These are phyloP conservation scores for Ogataea wickerhamii DNA, from an alignment of 805 yeast genomes.

Conservation along the genomic window DNA sequence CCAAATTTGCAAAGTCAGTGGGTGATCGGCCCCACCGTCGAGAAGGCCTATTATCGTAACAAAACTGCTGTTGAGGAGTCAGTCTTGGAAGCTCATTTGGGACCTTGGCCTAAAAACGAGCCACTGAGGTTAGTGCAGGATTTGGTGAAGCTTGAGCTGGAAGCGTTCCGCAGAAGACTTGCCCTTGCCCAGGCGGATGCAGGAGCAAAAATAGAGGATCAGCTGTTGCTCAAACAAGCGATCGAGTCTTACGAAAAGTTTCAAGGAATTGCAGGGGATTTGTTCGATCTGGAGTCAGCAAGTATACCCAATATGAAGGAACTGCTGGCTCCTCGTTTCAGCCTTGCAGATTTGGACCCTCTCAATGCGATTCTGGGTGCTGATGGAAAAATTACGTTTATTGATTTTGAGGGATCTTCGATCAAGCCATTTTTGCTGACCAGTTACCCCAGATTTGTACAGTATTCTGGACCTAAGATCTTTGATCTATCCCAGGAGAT, in stretches of 20 bases:
- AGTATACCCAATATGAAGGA: constrained; percentile 60
- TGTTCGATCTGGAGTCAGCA: constrained; percentile 52
- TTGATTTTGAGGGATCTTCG: constrained; percentile 80
- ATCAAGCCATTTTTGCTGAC: constrained; percentile 81
- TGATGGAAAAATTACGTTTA: constrained; percentile 46
- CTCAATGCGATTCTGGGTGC: constrained; percentile 62
- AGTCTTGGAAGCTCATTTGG: constrained; percentile 49
- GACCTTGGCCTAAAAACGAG: constrained; percentile 68
- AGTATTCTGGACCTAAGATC: constrained; percentile 85
- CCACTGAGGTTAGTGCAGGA: constrained; percentile 63
- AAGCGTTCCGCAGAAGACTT: constrained; percentile 51
- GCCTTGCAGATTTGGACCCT: constrained; percentile 85
- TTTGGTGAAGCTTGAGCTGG: constrained; percentile 65
- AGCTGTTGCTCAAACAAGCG: constrained; percentile 43
- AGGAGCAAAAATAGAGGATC: constrained; percentile 41
- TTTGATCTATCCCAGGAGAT: constrained; percentile 72
- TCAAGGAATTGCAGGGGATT: constrained; percentile 48
- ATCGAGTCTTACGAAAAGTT: constrained; percentile 62
- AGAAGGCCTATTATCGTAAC: constrained; percentile 71
- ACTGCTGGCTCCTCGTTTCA: constrained; percentile 68
- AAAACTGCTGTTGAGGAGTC: constrained; percentile 51
- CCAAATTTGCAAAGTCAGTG: constrained; percentile 60
- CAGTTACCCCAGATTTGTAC: constrained; percentile 76
- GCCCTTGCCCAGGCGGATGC: constrained; percentile 54
- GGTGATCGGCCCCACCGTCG: constrained; percentile 89